Percentiles rank a stretch among this genome's conserved stretches.
phyloP scores from a whole-genome alignment of 2,329 filamentous ascomycete genomes.

The Aspergillus proliferans region DNA sequence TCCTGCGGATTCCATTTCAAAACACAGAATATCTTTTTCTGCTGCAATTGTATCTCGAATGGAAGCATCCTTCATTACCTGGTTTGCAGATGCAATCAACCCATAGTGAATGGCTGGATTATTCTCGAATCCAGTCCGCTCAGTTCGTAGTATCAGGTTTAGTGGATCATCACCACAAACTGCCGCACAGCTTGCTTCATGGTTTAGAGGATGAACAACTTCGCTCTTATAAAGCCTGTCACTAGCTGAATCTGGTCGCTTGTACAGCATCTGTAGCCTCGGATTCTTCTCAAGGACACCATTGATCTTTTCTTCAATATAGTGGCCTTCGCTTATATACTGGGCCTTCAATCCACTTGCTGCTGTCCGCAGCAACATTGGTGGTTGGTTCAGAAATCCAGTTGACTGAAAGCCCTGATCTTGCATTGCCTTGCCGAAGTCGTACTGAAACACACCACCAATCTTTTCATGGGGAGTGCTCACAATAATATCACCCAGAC shows the following conservation, averaged over 20 bases:
- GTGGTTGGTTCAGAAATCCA: constrained; percentile 12
- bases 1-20: too few relatives aligned
- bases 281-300: constrained; percentile 3
- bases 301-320: constrained; percentile 5
- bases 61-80: too few relatives aligned
- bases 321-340: constrained; percentile 8
- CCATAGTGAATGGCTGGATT: too few relatives aligned
- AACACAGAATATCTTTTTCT: too few relatives aligned
- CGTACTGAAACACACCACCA: too few relatives aligned
- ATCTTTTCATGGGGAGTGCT: too few relatives aligned
- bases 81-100: too few relatives aligned
- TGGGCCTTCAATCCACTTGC: constrained; percentile 3
- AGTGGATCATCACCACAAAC: too few relatives aligned
- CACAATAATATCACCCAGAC: constrained; percentile 22
- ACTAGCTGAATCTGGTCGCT: constrained; percentile 4
- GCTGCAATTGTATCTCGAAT: too few relatives aligned
- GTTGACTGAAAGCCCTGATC: constrained; percentile 10
- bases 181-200: neutral
- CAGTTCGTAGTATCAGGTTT: too few relatives aligned
- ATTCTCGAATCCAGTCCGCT: too few relatives aligned
- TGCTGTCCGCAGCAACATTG: constrained; percentile 9
- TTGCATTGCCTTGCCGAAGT: constrained; percentile 16
- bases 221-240: constrained; percentile 4
- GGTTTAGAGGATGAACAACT: neutral
- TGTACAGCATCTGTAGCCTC: constrained; percentile 4